Conservation (phyloP, 2,329 filamentous ascomycete genomes). For the Colletotrichum tabaci region DNA sequence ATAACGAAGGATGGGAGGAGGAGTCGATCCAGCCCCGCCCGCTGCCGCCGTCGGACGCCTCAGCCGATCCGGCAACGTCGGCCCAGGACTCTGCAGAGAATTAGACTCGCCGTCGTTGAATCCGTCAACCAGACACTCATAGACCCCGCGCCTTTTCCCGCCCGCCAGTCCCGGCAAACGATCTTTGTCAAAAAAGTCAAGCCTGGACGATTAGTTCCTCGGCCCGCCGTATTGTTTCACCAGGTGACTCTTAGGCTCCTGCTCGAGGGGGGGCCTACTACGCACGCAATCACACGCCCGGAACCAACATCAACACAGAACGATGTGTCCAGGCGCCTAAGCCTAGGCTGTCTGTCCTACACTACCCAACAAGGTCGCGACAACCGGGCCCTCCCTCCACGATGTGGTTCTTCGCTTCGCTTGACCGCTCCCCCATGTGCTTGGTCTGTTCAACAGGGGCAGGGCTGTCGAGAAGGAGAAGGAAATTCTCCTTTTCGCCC, state of each 20-base stretch:
- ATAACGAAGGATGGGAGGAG: slow-evolving; percentile 2
- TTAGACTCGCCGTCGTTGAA: neutral
- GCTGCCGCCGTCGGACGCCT: slow-evolving; percentile 13
- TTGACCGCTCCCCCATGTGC: slow-evolving; percentile 19
- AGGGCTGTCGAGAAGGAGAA: no score
- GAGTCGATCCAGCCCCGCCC: slow-evolving; percentile 10
- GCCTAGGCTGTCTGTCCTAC: neutral
- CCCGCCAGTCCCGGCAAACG: slow-evolving; percentile 33
- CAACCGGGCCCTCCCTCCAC: neutral
- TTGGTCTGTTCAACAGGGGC: no score
- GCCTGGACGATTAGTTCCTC: slow-evolving; percentile 5
- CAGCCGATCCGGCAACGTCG: slow-evolving; percentile 25
- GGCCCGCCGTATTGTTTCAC: slow-evolving; percentile 21
- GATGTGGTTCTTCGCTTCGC: neutral
- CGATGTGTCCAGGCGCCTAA: neutral
- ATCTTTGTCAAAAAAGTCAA: neutral
- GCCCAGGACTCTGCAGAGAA: neutral
- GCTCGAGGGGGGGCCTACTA: neutral
- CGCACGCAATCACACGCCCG: neutral
- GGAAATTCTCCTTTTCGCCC: neutral
- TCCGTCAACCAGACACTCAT: neutral
- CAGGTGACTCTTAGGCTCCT: neutral
- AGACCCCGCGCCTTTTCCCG: slow-evolving; percentile 7
- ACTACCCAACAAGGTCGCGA: neutral
- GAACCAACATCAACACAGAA: neutral